phyloP scores from a whole-genome alignment of 176 grass and related monocot species.

The Oryza meridionalis region DNA sequence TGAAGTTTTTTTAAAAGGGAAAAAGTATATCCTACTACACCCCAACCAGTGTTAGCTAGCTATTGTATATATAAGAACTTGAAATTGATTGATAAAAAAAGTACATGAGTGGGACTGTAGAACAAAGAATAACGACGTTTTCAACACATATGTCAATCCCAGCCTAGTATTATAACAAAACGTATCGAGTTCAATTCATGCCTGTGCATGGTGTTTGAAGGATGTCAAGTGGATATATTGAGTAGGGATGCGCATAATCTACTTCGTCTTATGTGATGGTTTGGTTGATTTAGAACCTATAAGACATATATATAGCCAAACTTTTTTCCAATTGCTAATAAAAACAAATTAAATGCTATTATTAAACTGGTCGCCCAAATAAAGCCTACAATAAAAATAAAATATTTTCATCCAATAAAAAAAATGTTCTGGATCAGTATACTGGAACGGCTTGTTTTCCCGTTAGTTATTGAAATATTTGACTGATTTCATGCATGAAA shows the following conservation, averaged over 20 bases:
- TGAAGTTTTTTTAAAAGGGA: not conserved
- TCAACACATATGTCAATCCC: not conserved
- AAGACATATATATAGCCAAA: not conserved
- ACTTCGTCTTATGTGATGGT: not conserved
- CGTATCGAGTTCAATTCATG: not conserved
- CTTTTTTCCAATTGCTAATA: not conserved
- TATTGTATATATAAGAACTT: not conserved
- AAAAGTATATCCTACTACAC: not conserved
- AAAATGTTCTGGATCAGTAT: not conserved
- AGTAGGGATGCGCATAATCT: not conserved
- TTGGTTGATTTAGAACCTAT: constrained; percentile 17
- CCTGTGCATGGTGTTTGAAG: not conserved
- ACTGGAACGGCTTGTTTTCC: not conserved
- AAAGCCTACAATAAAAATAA: not conserved
- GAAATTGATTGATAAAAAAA: not conserved
- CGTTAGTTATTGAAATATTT: not conserved
- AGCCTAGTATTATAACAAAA: not conserved
- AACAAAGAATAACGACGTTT: not conserved
- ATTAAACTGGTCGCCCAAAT: not conserved
- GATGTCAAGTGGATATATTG: not conserved
- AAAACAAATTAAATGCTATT: not conserved
- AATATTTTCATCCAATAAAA: not conserved
- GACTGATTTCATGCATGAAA: not conserved
- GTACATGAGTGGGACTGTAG: not conserved
- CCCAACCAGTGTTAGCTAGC: not conserved